Evolutionary conservation across 768 basidiomycete genomes (phyloP).

Genomic region (Mycena venus): DNA sequence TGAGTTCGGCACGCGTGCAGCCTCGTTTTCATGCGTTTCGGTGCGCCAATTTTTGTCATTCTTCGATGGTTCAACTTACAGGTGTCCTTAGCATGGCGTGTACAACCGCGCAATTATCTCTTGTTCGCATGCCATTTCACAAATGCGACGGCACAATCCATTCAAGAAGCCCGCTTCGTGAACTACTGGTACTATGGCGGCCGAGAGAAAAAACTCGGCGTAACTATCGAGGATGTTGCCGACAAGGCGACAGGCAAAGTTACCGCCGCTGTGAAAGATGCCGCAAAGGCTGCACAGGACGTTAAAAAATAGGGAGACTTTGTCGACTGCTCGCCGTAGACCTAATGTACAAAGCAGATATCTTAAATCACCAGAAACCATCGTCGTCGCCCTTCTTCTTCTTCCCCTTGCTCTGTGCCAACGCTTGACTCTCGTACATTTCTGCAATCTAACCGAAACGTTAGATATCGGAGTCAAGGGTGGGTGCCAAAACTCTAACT

Average conservation of each 20-base stretch:
- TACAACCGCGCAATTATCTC: conserved; percentile 96
- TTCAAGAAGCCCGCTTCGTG: conserved; percentile 88
- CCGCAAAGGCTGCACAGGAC: conserved; percentile 56
- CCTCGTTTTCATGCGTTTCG: conserved; percentile 95
- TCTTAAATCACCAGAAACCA: conserved; percentile 76
- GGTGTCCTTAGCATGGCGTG: conserved; percentile 82
- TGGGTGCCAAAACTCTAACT: conserved; percentile 36
- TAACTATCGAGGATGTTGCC: conserved; percentile 42
- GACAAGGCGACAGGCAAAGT: conserved; percentile 56
- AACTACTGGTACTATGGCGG: conserved; percentile 95
- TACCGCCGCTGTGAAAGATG: conserved; percentile 66
- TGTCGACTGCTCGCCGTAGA: conserved; percentile 34
- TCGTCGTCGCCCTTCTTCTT: conserved; percentile 82
- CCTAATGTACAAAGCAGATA: conserved; percentile 37
- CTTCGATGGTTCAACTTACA: conserved; percentile 10
- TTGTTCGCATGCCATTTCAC: conserved; percentile 95
- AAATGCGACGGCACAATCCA: conserved; percentile 87
- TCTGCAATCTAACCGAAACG: conserved; percentile 77
- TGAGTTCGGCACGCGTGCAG: conserved; percentile 42
- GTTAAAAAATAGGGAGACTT: conserved; percentile 34
- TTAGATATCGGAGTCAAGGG: conserved; percentile 7
- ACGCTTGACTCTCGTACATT: conserved; percentile 91
- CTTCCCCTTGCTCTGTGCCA: conserved; percentile 80
- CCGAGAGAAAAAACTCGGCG: conserved; percentile 75
- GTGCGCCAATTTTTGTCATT: conserved; percentile 56